These are phyloP conservation scores for Talaromyces sp. DNA, from an alignment of 2,329 filamentous ascomycete species.

Conservation along the genomic window DNA sequence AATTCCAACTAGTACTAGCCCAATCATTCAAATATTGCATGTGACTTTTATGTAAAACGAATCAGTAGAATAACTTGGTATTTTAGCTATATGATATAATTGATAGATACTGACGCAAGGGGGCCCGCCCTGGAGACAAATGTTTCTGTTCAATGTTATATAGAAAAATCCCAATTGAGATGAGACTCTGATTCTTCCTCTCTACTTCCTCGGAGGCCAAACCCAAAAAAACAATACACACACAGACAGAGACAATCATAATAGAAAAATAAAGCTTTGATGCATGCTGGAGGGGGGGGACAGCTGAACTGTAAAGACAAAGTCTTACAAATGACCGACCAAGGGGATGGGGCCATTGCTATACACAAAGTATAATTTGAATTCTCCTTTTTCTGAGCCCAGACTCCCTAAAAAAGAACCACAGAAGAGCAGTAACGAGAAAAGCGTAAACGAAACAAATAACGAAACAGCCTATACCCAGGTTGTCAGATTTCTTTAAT, in stretches of 20 bases:
- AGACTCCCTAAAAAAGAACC: background rate
- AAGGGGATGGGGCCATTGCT: background rate
- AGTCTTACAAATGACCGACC: background rate
- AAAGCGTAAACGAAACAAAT: background rate
- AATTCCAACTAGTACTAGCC: too few species aligned
- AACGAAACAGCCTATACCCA: background rate
- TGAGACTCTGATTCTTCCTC: background rate
- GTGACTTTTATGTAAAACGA: too few species aligned
- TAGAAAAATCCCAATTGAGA: background rate
- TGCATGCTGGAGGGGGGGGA: background rate
- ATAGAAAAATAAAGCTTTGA: background rate
- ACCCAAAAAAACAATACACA: background rate
- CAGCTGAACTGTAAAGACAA: background rate
- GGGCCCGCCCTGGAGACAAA: background rate
- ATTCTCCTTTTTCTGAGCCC: background rate
- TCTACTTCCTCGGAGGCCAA: background rate
- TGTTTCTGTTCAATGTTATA: background rate
- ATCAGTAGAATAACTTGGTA: background rate
- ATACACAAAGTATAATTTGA: background rate
- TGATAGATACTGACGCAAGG: background rate
- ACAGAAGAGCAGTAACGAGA: background rate
- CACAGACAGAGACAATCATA: background rate
- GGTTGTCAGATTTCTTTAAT: background rate
- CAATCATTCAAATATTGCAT: too few species aligned
- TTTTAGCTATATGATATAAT: background rate